phyloP scores from a whole-genome alignment of 2,329 filamentous ascomycete genomes.

The Penicillium rolfsii region DNA sequence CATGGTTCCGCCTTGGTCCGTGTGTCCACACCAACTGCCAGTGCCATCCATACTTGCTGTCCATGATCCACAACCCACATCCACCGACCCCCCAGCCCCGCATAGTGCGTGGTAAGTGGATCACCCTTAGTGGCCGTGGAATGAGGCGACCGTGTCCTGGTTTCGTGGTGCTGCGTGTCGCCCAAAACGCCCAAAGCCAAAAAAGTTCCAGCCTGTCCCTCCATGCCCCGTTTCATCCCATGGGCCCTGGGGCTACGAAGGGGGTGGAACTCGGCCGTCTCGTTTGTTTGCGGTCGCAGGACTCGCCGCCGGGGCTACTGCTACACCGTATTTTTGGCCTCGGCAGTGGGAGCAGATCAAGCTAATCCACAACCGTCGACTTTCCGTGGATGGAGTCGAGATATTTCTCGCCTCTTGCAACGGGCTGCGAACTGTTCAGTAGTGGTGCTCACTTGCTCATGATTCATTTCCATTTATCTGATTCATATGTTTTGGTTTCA shows the following conservation, averaged over 20 bases:
- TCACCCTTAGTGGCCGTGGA: neutral
- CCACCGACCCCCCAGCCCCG: conserved; percentile 1
- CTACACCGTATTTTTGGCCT: conserved; percentile 11
- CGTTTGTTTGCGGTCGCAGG: conserved; percentile 4
- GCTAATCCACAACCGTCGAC: neutral
- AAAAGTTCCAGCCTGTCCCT: conserved; percentile 1
- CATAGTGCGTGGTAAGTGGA: conserved; percentile 9
- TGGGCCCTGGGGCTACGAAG: neutral
- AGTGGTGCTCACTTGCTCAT: neutral
- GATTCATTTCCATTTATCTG: neutral
- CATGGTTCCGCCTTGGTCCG: conserved; percentile 4
- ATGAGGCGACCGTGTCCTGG: conserved; percentile 2
- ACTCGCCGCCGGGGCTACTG: neutral
- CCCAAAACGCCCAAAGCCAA: neutral
- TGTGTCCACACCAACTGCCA: conserved; percentile 5
- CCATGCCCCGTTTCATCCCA: conserved; percentile 14
- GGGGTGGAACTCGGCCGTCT: too few relatives aligned
- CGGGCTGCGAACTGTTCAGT: neutral
- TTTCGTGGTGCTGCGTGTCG: neutral
- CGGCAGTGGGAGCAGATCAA: neutral
- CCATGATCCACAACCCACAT: neutral
- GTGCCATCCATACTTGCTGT: neutral
- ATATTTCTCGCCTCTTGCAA: too few relatives aligned
- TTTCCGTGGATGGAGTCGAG: neutral
- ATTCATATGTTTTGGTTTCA: too few relatives aligned